Evolutionary conservation across 257 asterid species (phyloP).

Genomic region (Echium plantagineum): DNA sequence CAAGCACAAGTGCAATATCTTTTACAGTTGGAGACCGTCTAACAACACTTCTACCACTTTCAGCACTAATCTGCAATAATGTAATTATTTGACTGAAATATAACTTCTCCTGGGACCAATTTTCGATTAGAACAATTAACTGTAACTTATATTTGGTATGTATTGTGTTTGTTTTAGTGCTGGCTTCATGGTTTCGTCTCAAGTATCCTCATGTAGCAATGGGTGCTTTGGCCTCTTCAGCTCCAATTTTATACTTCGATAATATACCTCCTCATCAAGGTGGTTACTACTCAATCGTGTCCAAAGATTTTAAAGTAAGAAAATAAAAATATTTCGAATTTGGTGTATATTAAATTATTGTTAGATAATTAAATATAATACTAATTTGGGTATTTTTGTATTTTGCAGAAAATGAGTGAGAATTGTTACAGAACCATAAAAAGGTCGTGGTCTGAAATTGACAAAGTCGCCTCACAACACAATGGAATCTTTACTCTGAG

Average conservation of each 20-base stretch:
- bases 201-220: conserved; percentile 74
- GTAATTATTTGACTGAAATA: too few relatives aligned
- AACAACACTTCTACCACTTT: too few relatives aligned
- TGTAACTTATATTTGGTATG: too few relatives aligned
- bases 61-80: too few relatives aligned
- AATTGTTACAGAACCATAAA: conserved; percentile 37
- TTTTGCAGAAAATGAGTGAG: conserved; percentile 42
- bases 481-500: conserved; percentile 46
- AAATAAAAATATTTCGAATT: not conserved
- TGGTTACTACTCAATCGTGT: conserved; percentile 39
- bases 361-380: too few relatives aligned
- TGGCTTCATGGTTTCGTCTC: conserved; percentile 77
- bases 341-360: not conserved
- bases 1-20: too few relatives aligned
- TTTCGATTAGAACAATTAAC: too few relatives aligned
- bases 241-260: conserved; percentile 74
- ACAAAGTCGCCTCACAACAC: conserved; percentile 33
- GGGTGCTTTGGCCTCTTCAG: conserved; percentile 77
- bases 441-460: conserved; percentile 65
- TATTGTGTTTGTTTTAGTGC: conserved; percentile 33
- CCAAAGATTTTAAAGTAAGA: conserved; percentile 51
- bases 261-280: conserved; percentile 40
- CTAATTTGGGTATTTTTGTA: too few relatives aligned
- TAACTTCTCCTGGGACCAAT: too few relatives aligned
- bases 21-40: too few relatives aligned